Conservation (phyloP, 805 yeast genomes). For the Lipomyces mesembrius region DNA sequence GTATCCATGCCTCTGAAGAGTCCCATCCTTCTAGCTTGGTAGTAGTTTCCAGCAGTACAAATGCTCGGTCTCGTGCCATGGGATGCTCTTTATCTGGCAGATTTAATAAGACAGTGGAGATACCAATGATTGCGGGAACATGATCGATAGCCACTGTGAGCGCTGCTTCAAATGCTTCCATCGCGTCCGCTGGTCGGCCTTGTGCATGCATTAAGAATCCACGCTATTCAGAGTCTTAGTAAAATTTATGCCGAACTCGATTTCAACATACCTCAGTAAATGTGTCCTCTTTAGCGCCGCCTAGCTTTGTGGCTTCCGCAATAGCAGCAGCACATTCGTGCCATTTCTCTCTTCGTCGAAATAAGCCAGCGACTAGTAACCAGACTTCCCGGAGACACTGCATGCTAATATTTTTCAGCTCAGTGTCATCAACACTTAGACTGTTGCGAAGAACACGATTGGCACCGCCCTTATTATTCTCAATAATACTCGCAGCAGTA, state of each 20-base stretch:
- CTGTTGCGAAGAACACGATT: slow-evolving; percentile 35
- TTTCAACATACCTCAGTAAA: slow-evolving; percentile 29
- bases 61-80: slow-evolving; percentile 36
- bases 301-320: slow-evolving; percentile 33
- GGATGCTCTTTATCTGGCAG: slow-evolving; percentile 31
- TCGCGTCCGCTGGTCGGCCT: slow-evolving; percentile 19
- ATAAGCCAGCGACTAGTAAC: slow-evolving; percentile 35
- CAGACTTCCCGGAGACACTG: slow-evolving; percentile 34
- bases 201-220: slow-evolving; percentile 32
- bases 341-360: slow-evolving; percentile 28
- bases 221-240: slow-evolving; percentile 18
- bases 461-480: slow-evolving; percentile 33
- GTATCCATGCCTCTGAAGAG: slow-evolving; percentile 34
- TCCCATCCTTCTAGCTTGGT: slow-evolving; percentile 33
- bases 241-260: not conserved
- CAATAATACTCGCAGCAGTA: slow-evolving; percentile 31
- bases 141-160: slow-evolving; percentile 33
- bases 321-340: slow-evolving; percentile 34
- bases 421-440: slow-evolving; percentile 30
- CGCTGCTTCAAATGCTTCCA: slow-evolving; percentile 35
- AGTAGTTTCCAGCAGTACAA: slow-evolving; percentile 30
- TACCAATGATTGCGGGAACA: slow-evolving; percentile 35
- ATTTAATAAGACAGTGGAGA: slow-evolving; percentile 16
- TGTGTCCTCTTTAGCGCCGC: slow-evolving; percentile 35
- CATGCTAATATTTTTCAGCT: slow-evolving; percentile 32